Conservation (phyloP, 208 protist genomes). For the Acanthamoeba healyi region DNA sequence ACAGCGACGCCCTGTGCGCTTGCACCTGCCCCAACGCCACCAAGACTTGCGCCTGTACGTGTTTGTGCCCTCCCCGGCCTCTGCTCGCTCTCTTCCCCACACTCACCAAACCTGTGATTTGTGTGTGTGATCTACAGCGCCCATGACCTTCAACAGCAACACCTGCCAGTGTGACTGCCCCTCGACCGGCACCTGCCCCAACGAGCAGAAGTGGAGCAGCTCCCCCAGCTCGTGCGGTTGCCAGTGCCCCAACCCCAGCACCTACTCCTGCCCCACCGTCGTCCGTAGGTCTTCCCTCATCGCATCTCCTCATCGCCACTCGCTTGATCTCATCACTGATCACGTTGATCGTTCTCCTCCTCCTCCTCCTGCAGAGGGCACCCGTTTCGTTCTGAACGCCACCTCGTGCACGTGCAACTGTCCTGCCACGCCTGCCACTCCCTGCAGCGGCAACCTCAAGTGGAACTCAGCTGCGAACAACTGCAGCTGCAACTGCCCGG, state of each 20-base stretch:
- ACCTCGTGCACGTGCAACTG: background rate
- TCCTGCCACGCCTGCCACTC: background rate
- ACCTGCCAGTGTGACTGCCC: background rate
- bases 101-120: too few relatives aligned
- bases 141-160: background rate
- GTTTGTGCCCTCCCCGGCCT: too few relatives aligned
- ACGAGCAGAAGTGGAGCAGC: background rate
- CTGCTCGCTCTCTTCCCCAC: background rate
- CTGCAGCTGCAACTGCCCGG: background rate
- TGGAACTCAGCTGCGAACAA: background rate
- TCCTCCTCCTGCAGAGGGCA: too few relatives aligned
- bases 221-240: background rate
- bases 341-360: too few relatives aligned
- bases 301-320: too few relatives aligned
- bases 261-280: background rate
- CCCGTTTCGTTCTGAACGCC: background rate
- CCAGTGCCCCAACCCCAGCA: background rate
- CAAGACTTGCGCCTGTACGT: background rate
- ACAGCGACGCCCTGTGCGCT: background rate
- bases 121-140: background rate
- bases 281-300: background rate
- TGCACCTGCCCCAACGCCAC: background rate
- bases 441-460: background rate
- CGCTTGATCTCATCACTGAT: too few relatives aligned
- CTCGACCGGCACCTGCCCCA: background rate